phyloP scores from a whole-genome alignment of 2,329 filamentous ascomycete species.

The Neospermospora avenae region DNA sequence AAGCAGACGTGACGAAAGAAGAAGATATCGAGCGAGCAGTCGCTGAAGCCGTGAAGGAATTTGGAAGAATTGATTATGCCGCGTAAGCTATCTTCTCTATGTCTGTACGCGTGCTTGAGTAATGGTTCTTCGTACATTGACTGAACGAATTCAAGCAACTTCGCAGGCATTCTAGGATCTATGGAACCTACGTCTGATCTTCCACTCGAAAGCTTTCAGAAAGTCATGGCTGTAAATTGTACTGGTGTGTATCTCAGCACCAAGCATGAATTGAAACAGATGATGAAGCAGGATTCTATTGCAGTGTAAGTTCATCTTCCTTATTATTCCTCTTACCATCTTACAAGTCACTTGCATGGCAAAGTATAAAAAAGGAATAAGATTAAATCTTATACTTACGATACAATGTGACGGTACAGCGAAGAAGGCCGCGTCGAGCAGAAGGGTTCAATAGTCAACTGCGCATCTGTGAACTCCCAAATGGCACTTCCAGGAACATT shows the following conservation, averaged over 20 bases:
- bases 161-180: slow-evolving; percentile 11
- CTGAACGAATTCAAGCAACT: slow-evolving; percentile 9
- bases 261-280: slow-evolving; percentile 33
- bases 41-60: slow-evolving; percentile 11
- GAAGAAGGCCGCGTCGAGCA: slow-evolving; percentile 16
- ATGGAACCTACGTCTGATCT: slow-evolving; percentile 4
- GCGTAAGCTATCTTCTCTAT: slow-evolving; percentile 9
- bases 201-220: slow-evolving; percentile 25
- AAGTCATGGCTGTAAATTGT: slow-evolving; percentile 37
- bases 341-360: too few relatives aligned
- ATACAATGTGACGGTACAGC: not conserved
- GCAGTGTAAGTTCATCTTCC: not conserved
- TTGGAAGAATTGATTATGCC: slow-evolving; percentile 19
- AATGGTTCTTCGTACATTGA: not conserved
- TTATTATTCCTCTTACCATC: not conserved
- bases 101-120: too few relatives aligned
- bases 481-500: slow-evolving; percentile 21
- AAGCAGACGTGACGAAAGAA: slow-evolving; percentile 18
- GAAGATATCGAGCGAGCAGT: slow-evolving; percentile 17
- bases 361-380: too few relatives aligned
- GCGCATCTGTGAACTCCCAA: slow-evolving; percentile 29
- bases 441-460: slow-evolving; percentile 32
- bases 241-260: slow-evolving; percentile 37
- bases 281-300: slow-evolving; percentile 20
- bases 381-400: not conserved